Conservation (phyloP, 176 grass and related monocot species). For the Raddia distichophylla region DNA sequence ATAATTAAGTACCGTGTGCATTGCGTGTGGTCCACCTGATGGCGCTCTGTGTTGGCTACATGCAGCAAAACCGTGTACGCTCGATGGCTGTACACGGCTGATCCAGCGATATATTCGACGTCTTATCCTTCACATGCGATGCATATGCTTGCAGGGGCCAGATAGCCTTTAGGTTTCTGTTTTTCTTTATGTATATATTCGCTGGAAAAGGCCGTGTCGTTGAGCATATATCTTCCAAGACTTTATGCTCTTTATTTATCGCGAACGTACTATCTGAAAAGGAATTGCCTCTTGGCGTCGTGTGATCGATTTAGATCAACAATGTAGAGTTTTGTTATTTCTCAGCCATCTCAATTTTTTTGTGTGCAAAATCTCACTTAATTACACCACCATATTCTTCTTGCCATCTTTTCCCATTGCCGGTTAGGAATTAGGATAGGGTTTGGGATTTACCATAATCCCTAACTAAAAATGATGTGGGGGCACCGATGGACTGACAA, state of each 20-base stretch:
- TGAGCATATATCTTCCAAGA: constrained; percentile 17
- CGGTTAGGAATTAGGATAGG: no score
- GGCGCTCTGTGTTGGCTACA: constrained; percentile 34
- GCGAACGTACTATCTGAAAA: background rate
- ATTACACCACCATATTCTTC: no score
- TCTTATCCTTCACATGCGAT: constrained; percentile 44
- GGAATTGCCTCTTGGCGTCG: background rate
- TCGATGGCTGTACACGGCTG: background rate
- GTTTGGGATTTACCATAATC: no score
- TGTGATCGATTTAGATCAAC: background rate
- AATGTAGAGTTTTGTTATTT: no score
- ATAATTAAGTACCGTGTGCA: background rate
- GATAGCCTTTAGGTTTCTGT: constrained; percentile 19
- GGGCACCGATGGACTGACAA: no score
- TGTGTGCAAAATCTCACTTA: no score
- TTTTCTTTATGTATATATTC: background rate
- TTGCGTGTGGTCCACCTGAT: constrained; percentile 43
- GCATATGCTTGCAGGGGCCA: constrained; percentile 31
- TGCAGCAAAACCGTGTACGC: constrained; percentile 33
- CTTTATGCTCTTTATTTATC: constrained; percentile 9
- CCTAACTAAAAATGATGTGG: no score
- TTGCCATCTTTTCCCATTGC: no score
- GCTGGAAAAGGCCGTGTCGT: constrained; percentile 5
- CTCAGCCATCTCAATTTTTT: no score
- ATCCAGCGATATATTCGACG: background rate